Conservation (phyloP, 108 stramenopile genomes). For the Hondaea fermentalgiana region DNA sequence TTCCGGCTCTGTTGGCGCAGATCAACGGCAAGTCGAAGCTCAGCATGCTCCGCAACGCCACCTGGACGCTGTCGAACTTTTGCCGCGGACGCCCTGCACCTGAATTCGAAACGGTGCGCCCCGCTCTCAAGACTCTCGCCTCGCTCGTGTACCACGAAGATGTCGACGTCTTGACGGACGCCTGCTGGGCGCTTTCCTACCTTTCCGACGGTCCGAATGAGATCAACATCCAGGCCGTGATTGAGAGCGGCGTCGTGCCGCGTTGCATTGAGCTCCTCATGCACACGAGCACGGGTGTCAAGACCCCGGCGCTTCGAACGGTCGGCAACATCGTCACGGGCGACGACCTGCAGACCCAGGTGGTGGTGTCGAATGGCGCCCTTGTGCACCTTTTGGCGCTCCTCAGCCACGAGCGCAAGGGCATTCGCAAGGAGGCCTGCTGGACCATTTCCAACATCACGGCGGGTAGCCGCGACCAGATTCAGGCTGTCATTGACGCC, state of each 20-base stretch:
- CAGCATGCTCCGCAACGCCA: constrained; percentile 93
- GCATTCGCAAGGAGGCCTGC: constrained; percentile 95
- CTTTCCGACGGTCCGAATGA: constrained; percentile 90
- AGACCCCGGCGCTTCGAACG: constrained; percentile 92
- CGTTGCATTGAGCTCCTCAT: constrained; percentile 86
- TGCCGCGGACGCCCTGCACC: constrained; percentile 98
- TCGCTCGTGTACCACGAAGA: constrained; percentile 86
- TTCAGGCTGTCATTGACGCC: constrained; percentile 86
- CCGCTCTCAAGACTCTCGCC: constrained; percentile 77
- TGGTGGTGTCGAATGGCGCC: constrained; percentile 87
- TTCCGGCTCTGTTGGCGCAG: constrained; percentile 85
- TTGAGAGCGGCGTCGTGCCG: constrained; percentile 89
- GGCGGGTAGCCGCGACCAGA: constrained; percentile 94
- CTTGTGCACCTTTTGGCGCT: constrained; percentile 83
- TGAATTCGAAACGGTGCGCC: constrained; percentile 79
- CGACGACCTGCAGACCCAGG: constrained; percentile 85
- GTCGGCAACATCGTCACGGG: constrained; percentile 98
- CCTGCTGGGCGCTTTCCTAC: constrained; percentile 96
- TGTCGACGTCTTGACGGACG: constrained; percentile 95
- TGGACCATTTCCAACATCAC: constrained; percentile 99
- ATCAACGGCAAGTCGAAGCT: constrained; percentile 25
- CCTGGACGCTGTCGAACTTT: constrained; percentile 97
- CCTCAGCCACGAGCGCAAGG: constrained; percentile 82
- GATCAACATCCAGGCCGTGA: constrained; percentile 89
- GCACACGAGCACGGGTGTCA: constrained; percentile 77